A percentile compares a stretch with the other conserved stretches of the same genome.
Conservation (phyloP, 1,284 basidiomycete species). For the Spongiforma sp. region DNA sequence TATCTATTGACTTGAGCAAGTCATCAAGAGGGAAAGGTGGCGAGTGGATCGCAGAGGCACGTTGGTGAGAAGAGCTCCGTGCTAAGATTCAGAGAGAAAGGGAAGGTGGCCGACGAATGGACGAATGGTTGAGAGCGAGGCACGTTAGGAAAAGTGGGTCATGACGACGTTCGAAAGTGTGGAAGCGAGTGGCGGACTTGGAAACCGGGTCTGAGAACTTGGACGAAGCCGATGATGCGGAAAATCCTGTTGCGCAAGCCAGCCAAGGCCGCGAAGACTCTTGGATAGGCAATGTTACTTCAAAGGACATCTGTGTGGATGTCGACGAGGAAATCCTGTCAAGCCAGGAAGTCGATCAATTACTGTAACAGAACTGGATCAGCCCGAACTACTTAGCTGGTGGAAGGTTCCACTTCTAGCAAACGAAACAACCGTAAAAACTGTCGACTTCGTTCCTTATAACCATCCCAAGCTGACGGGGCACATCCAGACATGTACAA, state of each 20-base stretch:
- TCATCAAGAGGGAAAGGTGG: constrained; percentile 59
- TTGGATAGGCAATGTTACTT: constrained; percentile 14
- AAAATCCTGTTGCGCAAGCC: constrained; percentile 34
- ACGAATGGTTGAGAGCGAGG: constrained; percentile 33
- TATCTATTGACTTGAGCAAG: constrained; percentile 69
- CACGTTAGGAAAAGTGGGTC: constrained; percentile 65
- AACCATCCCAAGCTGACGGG: too few species aligned
- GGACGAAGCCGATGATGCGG: constrained; percentile 7
- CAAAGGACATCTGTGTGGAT: constrained; percentile 43
- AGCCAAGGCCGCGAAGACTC: constrained; percentile 20
- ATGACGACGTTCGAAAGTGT: constrained; percentile 91
- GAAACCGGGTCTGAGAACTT: constrained; percentile 44
- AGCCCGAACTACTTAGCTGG: too few species aligned
- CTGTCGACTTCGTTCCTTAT: too few species aligned
- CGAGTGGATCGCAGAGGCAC: constrained; percentile 72
- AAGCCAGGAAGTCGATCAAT: constrained; percentile 53
- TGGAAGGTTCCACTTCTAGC: too few species aligned
- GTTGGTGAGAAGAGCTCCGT: constrained; percentile 71
- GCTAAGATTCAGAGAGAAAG: constrained; percentile 56
- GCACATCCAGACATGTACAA: too few species aligned
- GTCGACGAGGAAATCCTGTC: constrained; percentile 60
- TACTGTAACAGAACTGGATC: constrained; percentile 45
- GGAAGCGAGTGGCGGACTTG: constrained; percentile 65
- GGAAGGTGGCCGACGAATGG: constrained; percentile 35
- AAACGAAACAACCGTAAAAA: too few species aligned